Percentiles rank a stretch among this genome's conserved stretches.
phyloP scores from a whole-genome alignment of 495 filamentous ascomycete species.

The Barbatosphaeria neglecta region DNA sequence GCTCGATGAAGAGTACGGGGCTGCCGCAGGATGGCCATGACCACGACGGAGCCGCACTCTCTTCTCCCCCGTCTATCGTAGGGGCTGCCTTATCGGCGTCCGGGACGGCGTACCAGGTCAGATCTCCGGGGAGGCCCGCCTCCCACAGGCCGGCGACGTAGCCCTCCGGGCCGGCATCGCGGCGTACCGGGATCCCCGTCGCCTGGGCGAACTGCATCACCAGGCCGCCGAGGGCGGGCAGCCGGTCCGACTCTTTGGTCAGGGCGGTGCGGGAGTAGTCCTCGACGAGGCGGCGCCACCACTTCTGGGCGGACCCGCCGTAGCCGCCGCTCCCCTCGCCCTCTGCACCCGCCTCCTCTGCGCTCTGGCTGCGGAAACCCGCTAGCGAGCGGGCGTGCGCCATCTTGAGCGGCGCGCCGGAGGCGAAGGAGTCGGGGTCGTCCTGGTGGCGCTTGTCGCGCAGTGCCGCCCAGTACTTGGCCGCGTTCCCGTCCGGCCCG shows the following conservation, averaged over 20 bases:
- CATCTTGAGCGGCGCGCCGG: no score
- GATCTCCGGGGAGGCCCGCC: conserved; percentile 2
- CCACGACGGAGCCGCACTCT: not conserved
- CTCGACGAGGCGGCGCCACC: conserved; percentile 7
- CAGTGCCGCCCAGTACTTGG: no score
- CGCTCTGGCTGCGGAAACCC: no score
- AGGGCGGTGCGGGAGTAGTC: conserved; percentile 9
- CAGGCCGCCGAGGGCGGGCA: conserved; percentile 7
- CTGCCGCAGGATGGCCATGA: not conserved
- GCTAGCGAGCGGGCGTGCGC: no score
- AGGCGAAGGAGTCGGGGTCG: no score
- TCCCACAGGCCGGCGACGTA: conserved; percentile 9
- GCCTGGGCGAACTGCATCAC: not conserved
- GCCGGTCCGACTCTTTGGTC: conserved; percentile 5
- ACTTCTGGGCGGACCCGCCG: no score
- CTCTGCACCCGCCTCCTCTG: no score
- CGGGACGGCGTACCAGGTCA: conserved; percentile 5
- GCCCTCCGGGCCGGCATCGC: no score
- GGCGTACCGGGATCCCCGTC: not conserved
- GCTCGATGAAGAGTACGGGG: not conserved
- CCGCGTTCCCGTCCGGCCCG: no score
- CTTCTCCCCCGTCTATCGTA: not conserved
- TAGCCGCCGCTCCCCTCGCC: no score
- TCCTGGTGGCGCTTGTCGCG: no score
- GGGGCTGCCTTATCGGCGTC: not conserved